Evolutionary conservation across 2,329 filamentous ascomycete genomes (phyloP), one percentile per base, ranked within the genome.

Genomic region (Ascochyta rabiei): DNA sequence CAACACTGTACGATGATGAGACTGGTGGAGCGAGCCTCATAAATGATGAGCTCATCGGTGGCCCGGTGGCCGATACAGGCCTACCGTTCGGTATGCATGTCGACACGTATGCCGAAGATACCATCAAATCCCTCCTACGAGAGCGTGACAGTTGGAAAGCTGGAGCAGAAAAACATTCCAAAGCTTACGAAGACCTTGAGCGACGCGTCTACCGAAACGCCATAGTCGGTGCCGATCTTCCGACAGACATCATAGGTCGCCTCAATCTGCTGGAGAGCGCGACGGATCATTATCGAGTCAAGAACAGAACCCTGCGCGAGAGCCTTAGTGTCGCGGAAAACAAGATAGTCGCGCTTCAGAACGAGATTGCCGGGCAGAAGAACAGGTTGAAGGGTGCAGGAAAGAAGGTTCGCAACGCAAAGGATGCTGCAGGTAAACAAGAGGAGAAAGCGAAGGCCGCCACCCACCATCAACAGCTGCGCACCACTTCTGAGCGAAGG

Each of bases 381-480:
- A 57, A 52, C 18, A 65, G 57, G 39, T 37, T 62, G 12, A 60
- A 60, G n/a, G 60, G 62, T 8, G 62, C 60, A 2, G 57, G 56
- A 13, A 64, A 57, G 43, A 66, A 64, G 33, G 48, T 54, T 12
- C 54, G 51, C 31, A 60, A 61, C 18, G 61, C 61, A 4, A 66
- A 63, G 34, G 48, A 62, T 6, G 34, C 56, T 3, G 62, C 53
- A 3, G 38, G 23, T 13, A 59, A 63, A 30, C 55, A 62, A 19
- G 57, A 60, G 30, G 56, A 56, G 26, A 66, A 61, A n/a, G 61
- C 62, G 0, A 64, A 64, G 21, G 39, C 41, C 10, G 64, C 60
- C 2, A 40, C 61, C 7, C 35, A 56, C 4, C 57, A 62, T 26
- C 61, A 60, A 9, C 53, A 64, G 7, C 45, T 41, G 13, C 61